These are phyloP conservation scores for Pyricularia grisea DNA, from an alignment of 2,329 filamentous ascomycete species.

Conservation along the genomic window DNA sequence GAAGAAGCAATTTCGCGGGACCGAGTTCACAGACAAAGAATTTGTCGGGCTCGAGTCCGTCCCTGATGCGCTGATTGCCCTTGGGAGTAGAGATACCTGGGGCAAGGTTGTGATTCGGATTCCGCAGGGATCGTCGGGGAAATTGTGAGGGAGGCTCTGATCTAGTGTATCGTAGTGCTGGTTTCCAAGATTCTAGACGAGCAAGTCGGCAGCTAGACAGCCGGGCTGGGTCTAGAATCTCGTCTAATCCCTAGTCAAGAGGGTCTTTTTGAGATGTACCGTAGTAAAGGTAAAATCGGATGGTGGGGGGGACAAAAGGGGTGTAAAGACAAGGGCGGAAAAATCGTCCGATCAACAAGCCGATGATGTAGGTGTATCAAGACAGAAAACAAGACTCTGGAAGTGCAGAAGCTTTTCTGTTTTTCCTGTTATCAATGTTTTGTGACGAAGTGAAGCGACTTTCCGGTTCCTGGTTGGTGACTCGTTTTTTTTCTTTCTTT, in stretches of 20 bases:
- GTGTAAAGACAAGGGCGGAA: not conserved
- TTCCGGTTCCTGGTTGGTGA: not conserved
- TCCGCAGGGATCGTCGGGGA: slow-evolving; percentile 54
- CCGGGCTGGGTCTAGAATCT: not conserved
- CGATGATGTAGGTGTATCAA: not conserved
- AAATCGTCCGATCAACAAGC: not conserved
- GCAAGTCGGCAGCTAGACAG: not conserved
- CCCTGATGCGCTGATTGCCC: slow-evolving; percentile 62
- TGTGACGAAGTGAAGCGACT: not conserved
- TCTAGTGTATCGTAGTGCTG: not conserved
- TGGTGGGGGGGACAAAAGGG: not conserved
- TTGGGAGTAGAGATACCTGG: slow-evolving; percentile 81
- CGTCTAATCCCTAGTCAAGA: not conserved
- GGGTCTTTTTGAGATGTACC: not conserved
- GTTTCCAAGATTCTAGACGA: not conserved
- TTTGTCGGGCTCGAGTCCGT: slow-evolving; percentile 78
- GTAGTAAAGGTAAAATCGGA: too few relatives aligned
- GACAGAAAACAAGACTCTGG: not conserved
- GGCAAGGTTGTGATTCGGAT: slow-evolving; percentile 92
- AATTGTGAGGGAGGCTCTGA: slow-evolving; percentile 29
- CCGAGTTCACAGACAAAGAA: slow-evolving; percentile 70
- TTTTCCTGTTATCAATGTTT: not conserved
- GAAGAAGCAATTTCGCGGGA: slow-evolving; percentile 70
- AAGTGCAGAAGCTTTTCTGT: not conserved
- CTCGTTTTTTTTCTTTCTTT: too few relatives aligned